Evolutionary conservation across 345 rosid genomes (phyloP).

Genomic region (Eucalyptus sideroxylon): DNA sequence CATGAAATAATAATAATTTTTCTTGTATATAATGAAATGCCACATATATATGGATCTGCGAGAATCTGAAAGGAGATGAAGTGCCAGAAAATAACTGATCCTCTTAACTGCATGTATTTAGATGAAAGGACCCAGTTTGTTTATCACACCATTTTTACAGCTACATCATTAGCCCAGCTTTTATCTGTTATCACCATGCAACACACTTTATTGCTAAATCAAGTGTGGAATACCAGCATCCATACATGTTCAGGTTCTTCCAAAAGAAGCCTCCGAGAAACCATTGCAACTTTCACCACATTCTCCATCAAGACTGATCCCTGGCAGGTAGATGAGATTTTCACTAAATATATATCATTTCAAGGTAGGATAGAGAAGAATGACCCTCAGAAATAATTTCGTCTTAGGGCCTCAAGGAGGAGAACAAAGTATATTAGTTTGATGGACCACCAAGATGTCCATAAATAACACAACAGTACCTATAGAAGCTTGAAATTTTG

Average conservation of each 20-base stretch:
- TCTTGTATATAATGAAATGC: not conserved
- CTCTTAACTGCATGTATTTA: not conserved
- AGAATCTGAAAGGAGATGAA: not conserved
- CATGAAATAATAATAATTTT: not conserved
- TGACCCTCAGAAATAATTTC: not conserved
- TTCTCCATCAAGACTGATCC: constrained; percentile 59
- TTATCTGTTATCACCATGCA: not conserved
- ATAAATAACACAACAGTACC: not conserved
- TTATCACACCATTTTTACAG: not conserved
- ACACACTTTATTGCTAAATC: not conserved
- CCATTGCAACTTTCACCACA: constrained; percentile 73
- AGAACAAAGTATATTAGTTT: not conserved
- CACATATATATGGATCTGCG: not conserved
- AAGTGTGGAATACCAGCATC: not conserved
- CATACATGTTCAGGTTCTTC: constrained; percentile 85
- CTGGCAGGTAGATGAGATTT: constrained; percentile 12
- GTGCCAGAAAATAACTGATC: not conserved
- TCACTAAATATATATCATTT: not conserved
- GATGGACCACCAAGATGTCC: not conserved
- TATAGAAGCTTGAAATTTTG: not conserved
- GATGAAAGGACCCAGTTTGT: not conserved
- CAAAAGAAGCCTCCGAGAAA: constrained; percentile 74
- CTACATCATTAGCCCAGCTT: not conserved
- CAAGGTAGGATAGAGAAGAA: not conserved
- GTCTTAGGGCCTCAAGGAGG: not conserved